Base-by-base conservation (phyloP, 1,284 basidiomycete species). In the Rhizopogon parksii region DNA sequence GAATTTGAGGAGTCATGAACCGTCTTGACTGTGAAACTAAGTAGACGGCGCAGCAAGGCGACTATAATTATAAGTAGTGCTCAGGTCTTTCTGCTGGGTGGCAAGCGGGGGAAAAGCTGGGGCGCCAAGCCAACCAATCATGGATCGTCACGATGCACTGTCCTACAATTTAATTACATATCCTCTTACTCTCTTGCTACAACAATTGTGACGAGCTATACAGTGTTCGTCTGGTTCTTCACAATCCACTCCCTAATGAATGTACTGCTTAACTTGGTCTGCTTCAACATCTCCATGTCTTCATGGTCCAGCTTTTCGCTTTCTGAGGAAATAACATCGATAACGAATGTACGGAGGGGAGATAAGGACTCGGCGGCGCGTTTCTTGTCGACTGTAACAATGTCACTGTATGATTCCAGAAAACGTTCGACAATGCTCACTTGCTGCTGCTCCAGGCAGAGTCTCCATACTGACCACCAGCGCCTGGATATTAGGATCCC, bases 391-490 rank as follows among this genome's bases (percentile, higher is more conserved):
- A 92, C 90, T 92, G 55, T 6, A 32, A 52, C 39, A 25, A 47
- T 19, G 34, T 46, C 34, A 53, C 42, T 49, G 55, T 49, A 53
- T 14, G 7, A 36, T 38, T 1, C 14, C 3, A 14, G 40, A 39
- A 51, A 46, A 42, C 8, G 14, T 25, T 39, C 38, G 40, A 27
- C 8, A 72, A 14, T 27, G 50, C 83, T 50, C 59, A 90, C 91
- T 83, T 21, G 83, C 73, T 36, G 76, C 70, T 1, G 85, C 92
- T 1, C 94, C 93, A 11, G 74, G 67, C 1, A 87, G 58, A 0
- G 93, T 96, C 70, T 97, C 93, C 58, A 79, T 80, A 69, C 88
- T 91, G 30, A 95, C 88, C 6, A 96, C 85, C 9, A 97, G 70
- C 3, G 82, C 92, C 57, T 95, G 87, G 15, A 96, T 82, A 59